Evolutionary conservation across 129 eudicot genomes (phyloP).

Genomic region (Flaveria robusta): DNA sequence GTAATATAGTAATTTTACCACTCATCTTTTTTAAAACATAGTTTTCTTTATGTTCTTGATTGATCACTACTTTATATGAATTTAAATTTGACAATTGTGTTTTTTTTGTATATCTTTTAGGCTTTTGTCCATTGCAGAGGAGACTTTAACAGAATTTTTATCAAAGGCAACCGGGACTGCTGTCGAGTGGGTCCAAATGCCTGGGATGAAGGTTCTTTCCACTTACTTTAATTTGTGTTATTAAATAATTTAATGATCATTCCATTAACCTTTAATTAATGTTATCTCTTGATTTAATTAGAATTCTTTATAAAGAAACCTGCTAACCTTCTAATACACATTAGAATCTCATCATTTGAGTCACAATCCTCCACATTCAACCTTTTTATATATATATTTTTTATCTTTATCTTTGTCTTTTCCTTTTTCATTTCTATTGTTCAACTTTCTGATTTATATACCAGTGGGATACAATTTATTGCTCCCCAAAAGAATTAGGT

Average conservation of each 20-base stretch:
- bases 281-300: constrained; percentile 37
- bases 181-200: constrained; percentile 96
- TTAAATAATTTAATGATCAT: constrained; percentile 24
- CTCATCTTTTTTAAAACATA: background rate
- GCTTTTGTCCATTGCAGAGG: constrained; percentile 89
- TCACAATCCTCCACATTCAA: constrained; percentile 52
- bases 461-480: background rate
- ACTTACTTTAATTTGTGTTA: constrained; percentile 23
- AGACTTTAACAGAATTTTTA: constrained; percentile 91
- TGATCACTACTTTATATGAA: constrained; percentile 1
- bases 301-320: constrained; percentile 39
- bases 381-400: constrained; percentile 21
- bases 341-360: constrained; percentile 52
- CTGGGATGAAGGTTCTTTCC: constrained; percentile 87
- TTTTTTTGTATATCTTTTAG: constrained; percentile 51
- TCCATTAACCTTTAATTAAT: constrained; percentile 39
- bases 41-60: constrained; percentile 29
- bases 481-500: background rate
- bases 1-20: constrained; percentile 39
- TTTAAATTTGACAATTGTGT: constrained; percentile 30
- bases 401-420: background rate
- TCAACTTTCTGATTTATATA: constrained; percentile 26
- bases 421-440: constrained; percentile 19
- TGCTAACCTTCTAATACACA: constrained; percentile 51
- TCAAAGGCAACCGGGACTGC: constrained; percentile 94